Conservation (phyloP, 2,329 filamentous ascomycete species). For the Aspergillus versicolor region DNA sequence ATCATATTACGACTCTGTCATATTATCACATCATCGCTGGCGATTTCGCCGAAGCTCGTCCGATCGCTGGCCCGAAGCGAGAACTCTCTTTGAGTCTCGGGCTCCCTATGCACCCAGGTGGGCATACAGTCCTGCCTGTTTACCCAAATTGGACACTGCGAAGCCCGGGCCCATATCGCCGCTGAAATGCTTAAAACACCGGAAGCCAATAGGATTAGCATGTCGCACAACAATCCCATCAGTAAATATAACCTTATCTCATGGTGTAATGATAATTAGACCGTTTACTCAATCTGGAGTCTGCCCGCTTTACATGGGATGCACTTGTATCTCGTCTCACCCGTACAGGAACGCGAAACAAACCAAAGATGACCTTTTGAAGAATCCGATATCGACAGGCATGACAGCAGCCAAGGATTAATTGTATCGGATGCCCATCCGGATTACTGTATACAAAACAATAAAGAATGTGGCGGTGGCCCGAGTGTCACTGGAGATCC, state of each 20-base stretch:
- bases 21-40: too few relatives aligned
- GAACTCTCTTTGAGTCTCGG: too few relatives aligned
- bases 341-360: not conserved
- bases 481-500: not conserved
- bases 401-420: not conserved
- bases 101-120: too few relatives aligned
- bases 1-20: too few relatives aligned
- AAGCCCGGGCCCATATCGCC: not conserved
- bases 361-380: too few relatives aligned
- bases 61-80: too few relatives aligned
- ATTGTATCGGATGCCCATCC: not conserved
- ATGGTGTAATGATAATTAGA: conserved; percentile 15
- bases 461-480: not conserved
- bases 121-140: too few relatives aligned
- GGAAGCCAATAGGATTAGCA: conserved; percentile 8
- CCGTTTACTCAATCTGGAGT: conserved; percentile 6
- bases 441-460: too few relatives aligned
- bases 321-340: not conserved
- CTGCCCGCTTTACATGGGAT: not conserved
- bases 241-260: conserved; percentile 10
- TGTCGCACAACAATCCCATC: conserved; percentile 2
- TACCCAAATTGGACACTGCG: not conserved
- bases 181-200: not conserved
- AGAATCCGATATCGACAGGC: not conserved
- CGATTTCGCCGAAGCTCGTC: too few relatives aligned